Base-by-base conservation (phyloP, 2,329 filamentous ascomycete species). In the Stachybotrys elegans region DNA sequence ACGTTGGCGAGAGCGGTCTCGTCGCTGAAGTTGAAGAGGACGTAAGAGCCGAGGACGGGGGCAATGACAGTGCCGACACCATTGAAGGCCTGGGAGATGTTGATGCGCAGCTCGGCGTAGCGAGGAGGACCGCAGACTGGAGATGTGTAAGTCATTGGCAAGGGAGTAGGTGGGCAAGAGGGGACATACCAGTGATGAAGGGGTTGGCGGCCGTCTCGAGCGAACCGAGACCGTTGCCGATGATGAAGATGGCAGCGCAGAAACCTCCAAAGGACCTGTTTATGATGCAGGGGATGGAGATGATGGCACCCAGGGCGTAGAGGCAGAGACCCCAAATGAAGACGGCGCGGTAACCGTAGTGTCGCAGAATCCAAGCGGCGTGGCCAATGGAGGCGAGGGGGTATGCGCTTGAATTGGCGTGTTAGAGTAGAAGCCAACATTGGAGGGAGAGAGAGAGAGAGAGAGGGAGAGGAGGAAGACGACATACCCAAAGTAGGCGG, bases 151-250 rank as follows among this genome's bases (percentile, higher is more conserved):
- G 43, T 20, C 19, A 32, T 4, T 4, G 13, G 3, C 1, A n/a
- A 5, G 2, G 6, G 11, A 20, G 5, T 0, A 21, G 1, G 42
- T 12, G 6, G 44, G 11, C 1, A 17, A n/a, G n/a, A 16, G 43
- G 42, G 2, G 13, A 21, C 55, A 11, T 51, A 64, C 64, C 76
- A 29, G 82, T 79, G 50, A 86, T 81, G 64, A 84, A 88, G 0
- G 86, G 84, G 61, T 91, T 88, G 6, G 86, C 86, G 2, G 84
- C 83, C 1, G 86, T 88, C 65, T 91, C 86, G 16, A 91, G 78
- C 0, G 85, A 85, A 1, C 81, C 81, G 1, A 90, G 72, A 5
- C 85, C 86, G 45, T 81, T 83, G 22, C 85, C 86, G 46, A 89
- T 84, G 49, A 90, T 77, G 62, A 90, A 88, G 53, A 87, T 81